phyloP scores from a whole-genome alignment of 2,329 filamentous ascomycete species.

The Neofusicoccum sp. region DNA sequence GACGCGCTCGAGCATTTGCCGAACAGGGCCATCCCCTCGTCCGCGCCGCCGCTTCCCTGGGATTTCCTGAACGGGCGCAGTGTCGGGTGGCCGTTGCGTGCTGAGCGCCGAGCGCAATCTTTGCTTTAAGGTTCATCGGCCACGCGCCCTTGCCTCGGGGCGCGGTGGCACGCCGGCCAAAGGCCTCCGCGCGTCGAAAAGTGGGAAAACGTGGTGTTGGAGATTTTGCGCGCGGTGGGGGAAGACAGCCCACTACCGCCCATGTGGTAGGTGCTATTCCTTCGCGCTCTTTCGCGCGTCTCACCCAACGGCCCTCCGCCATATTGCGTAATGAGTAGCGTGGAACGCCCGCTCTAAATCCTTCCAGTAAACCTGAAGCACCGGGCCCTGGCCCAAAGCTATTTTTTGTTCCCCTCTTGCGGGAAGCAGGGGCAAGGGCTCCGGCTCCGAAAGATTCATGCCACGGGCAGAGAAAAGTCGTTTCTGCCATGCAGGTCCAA shows the following conservation, averaged over 20 bases:
- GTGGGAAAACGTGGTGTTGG: not conserved
- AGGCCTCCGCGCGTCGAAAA: not conserved
- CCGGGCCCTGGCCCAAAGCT: not conserved
- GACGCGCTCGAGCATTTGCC: not conserved
- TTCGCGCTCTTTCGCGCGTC: not conserved
- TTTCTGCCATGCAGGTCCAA: slow-evolving; percentile 4
- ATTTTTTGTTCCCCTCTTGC: not conserved
- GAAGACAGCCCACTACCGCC: not conserved
- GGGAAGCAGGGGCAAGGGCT: not conserved
- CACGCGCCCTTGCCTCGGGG: not conserved
- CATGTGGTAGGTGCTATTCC: slow-evolving; percentile 4
- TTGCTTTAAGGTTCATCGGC: not conserved
- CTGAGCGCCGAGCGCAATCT: not conserved
- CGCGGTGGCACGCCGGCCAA: not conserved
- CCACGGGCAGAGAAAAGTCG: not conserved
- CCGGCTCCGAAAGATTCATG: not conserved
- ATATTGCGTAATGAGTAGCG: slow-evolving; percentile 4
- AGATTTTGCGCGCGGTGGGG: not conserved
- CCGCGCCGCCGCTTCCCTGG: not conserved
- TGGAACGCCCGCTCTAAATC: not conserved
- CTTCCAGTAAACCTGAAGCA: slow-evolving; percentile 13
- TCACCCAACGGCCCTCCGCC: slow-evolving; percentile 6
- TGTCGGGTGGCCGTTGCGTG: not conserved
- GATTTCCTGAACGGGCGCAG: not conserved
- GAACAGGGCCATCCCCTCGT: not conserved